A percentile compares a stretch with the other conserved stretches of the same genome.
These are phyloP conservation scores for Diaporthe velutina DNA, from an alignment of 2,329 filamentous ascomycete genomes.

Conservation along the genomic window DNA sequence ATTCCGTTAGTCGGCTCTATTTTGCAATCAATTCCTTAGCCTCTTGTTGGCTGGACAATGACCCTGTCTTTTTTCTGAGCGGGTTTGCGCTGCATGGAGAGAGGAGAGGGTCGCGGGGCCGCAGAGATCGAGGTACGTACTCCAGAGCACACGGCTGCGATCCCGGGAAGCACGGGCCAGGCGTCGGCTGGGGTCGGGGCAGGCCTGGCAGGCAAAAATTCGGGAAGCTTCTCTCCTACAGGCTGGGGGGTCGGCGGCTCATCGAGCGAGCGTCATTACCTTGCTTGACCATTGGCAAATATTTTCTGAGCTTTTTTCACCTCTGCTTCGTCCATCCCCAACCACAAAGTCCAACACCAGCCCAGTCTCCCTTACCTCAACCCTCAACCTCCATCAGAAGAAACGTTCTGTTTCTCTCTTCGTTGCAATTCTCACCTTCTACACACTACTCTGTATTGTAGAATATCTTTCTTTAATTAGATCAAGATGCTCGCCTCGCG, in stretches of 20 bases:
- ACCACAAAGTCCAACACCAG: constrained; percentile 42
- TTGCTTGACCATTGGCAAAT: constrained; percentile 35
- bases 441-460: constrained; percentile 49
- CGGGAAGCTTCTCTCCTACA: constrained; percentile 35
- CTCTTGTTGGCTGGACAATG: constrained; percentile 21
- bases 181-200: constrained; percentile 24
- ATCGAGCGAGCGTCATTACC: constrained; percentile 35
- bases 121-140: constrained; percentile 5
- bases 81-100: background rate
- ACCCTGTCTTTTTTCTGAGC: background rate
- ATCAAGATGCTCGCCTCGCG: constrained; percentile 79
- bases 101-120: background rate
- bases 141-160: background rate
- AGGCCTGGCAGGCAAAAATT: constrained; percentile 37
- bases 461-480: constrained; percentile 49
- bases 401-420: constrained; percentile 48
- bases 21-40: constrained; percentile 3
- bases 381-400: constrained; percentile 26
- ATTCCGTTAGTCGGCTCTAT: background rate
- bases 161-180: constrained; percentile 25
- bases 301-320: constrained; percentile 39
- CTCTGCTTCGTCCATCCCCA: constrained; percentile 23
- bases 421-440: constrained; percentile 50
- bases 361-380: constrained; percentile 40
- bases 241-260: constrained; percentile 18